Evolutionary conservation across 1,284 basidiomycete species (phyloP).

Genomic region (Stygiomarasmius scandens): DNA sequence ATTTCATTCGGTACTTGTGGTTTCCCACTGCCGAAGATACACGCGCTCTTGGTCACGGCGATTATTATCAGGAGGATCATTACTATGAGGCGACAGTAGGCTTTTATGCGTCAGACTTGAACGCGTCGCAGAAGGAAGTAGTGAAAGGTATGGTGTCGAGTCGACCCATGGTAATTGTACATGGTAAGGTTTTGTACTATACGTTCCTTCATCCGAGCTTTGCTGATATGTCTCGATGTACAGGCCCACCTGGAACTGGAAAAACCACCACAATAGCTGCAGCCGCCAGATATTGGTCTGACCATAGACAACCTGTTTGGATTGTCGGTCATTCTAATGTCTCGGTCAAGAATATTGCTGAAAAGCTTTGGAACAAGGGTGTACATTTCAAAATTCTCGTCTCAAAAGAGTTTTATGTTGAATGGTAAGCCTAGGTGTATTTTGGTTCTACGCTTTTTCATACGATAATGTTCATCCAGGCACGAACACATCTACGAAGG

Average conservation of each 20-base stretch:
- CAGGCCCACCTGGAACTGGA: constrained; percentile 22
- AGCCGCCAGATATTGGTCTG: constrained; percentile 16
- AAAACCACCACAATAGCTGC: constrained; percentile 21
- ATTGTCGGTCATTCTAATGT: constrained; percentile 23
- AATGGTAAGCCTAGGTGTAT: constrained; percentile 39
- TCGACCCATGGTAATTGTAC: constrained; percentile 27
- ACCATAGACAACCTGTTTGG: constrained; percentile 10
- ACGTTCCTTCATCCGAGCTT: background rate
- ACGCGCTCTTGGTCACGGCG: background rate
- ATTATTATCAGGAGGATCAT: background rate
- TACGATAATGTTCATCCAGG: constrained; percentile 37
- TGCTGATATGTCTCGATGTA: constrained; percentile 1
- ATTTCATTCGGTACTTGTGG: constrained; percentile 36
- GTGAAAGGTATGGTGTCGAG: constrained; percentile 29
- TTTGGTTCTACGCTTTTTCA: background rate
- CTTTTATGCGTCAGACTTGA: constrained; percentile 22
- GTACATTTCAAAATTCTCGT: constrained; percentile 49
- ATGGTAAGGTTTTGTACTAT: constrained; percentile 26
- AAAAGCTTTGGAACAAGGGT: constrained; percentile 32
- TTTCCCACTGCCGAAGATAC: constrained; percentile 27
- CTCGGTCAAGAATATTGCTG: constrained; percentile 21
- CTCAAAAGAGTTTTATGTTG: constrained; percentile 50
- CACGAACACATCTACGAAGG: constrained; percentile 47
- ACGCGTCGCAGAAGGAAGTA: constrained; percentile 31
- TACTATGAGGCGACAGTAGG: background rate